These are phyloP conservation scores for Drechslerella coelobrocha DNA, from an alignment of 2,329 filamentous ascomycete species.

Conservation along the genomic window DNA sequence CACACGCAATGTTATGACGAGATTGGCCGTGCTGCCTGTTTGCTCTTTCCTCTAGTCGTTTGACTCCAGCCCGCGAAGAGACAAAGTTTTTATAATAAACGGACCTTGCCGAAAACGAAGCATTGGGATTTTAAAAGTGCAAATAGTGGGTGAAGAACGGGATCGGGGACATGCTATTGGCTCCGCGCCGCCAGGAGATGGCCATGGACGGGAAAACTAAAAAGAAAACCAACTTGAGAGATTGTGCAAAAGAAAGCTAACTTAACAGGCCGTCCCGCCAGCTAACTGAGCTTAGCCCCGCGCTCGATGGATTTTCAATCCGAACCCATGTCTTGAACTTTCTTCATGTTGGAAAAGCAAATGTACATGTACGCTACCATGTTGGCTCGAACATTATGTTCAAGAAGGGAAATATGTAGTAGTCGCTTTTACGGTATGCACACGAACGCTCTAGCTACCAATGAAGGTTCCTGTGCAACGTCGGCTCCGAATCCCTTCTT, in stretches of 20 bases:
- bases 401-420: constrained; percentile 2
- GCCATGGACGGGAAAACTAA: neutral
- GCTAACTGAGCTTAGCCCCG: no score
- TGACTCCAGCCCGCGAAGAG: constrained; percentile 14
- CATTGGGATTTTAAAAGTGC: constrained; percentile 35
- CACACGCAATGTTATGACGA: neutral
- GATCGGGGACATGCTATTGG: constrained; percentile 4
- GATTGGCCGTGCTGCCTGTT: constrained; percentile 4
- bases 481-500: neutral
- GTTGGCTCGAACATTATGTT: neutral
- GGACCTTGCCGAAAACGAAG: constrained; percentile 33
- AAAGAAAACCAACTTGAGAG: neutral
- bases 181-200: neutral
- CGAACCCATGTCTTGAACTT: no score
- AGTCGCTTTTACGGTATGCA: neutral
- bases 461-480: constrained; percentile 3
- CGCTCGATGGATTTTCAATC: no score
- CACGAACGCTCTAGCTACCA: no score
- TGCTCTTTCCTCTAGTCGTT: neutral
- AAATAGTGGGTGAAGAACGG: neutral
- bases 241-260: no score
- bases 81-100: constrained; percentile 32
- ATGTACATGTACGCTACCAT: no score
- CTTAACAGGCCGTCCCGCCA: no score
- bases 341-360: no score